Evolutionary conservation across 2,329 filamentous ascomycete species (phyloP).

Genomic region (Fusarium concolor): DNA sequence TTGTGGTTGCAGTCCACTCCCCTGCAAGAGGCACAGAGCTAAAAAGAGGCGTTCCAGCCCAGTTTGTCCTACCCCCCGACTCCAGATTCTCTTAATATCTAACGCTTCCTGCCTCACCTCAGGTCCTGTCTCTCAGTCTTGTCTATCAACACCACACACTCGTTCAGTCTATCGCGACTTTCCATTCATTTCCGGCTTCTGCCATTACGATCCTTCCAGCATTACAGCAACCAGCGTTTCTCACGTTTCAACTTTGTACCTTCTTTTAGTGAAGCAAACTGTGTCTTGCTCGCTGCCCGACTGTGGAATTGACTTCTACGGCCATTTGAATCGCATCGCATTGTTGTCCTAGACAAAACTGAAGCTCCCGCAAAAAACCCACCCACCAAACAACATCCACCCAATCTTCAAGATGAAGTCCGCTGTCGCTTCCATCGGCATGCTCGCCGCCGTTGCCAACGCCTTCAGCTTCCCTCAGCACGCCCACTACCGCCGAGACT

Average conservation of each 20-base stretch:
- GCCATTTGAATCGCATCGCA: conserved; percentile 35
- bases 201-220: conserved; percentile 49
- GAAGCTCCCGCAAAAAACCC: conserved; percentile 30
- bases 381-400: conserved; percentile 22
- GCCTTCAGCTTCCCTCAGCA: conserved; percentile 53
- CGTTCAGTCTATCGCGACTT: conserved; percentile 46
- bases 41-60: conserved; percentile 43
- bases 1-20: conserved; percentile 41
- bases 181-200: conserved; percentile 46
- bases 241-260: conserved; percentile 37
- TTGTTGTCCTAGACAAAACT: conserved; percentile 43
- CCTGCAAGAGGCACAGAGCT: conserved; percentile 34
- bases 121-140: conserved; percentile 33
- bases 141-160: conserved; percentile 41
- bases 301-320: conserved; percentile 52
- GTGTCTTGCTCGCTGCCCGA: conserved; percentile 44
- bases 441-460: conserved; percentile 60
- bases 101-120: conserved; percentile 42
- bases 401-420: conserved; percentile 61
- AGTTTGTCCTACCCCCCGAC: conserved; percentile 37
- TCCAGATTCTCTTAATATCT: conserved; percentile 46
- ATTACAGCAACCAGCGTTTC: conserved; percentile 37
- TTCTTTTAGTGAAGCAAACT: conserved; percentile 49
- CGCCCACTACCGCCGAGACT: conserved; percentile 45
- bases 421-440: conserved; percentile 56